Conservation (phyloP, 768 basidiomycete genomes). For the Tricholoma furcatifolium region DNA sequence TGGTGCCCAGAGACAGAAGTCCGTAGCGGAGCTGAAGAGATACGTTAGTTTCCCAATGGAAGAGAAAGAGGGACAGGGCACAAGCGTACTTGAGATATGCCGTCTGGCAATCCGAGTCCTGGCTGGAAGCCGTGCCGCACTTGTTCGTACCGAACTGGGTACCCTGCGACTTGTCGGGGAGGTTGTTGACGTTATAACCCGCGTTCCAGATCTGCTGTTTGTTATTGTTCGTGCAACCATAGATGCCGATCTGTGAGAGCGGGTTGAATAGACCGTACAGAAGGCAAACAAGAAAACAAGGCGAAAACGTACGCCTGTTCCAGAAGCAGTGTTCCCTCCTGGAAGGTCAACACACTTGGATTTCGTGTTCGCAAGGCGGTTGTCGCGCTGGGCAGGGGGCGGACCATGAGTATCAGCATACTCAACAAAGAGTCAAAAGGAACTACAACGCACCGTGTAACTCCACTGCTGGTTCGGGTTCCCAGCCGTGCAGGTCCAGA, state of each 20-base stretch:
- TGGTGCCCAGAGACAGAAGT: constrained; percentile 75
- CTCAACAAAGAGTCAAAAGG: not conserved
- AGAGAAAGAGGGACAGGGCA: constrained; percentile 3
- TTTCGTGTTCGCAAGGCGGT: constrained; percentile 39
- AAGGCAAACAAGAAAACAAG: not conserved
- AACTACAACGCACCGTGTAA: constrained; percentile 35
- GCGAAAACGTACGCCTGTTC: constrained; percentile 36
- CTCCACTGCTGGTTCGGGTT: constrained; percentile 46
- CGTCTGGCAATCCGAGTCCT: constrained; percentile 69
- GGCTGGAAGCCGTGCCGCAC: constrained; percentile 60
- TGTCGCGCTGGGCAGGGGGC: constrained; percentile 24
- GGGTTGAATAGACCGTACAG: not conserved
- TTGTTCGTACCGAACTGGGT: constrained; percentile 66
- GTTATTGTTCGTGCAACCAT: constrained; percentile 38
- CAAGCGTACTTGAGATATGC: constrained; percentile 57
- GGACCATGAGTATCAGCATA: no score
- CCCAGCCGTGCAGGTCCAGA: constrained; percentile 44
- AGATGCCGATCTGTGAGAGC: constrained; percentile 43
- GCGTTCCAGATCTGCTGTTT: constrained; percentile 55
- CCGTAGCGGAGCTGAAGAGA: constrained; percentile 47
- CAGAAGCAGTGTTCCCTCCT: constrained; percentile 36
- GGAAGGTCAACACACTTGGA: constrained; percentile 50
- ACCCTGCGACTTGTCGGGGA: constrained; percentile 50
- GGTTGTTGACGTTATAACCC: constrained; percentile 40
- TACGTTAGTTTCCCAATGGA: not conserved